Evolutionary conservation across 345 rosid species (phyloP), one percentile per base, ranked within the genome.

Genomic region (Gossypium stocksii): DNA sequence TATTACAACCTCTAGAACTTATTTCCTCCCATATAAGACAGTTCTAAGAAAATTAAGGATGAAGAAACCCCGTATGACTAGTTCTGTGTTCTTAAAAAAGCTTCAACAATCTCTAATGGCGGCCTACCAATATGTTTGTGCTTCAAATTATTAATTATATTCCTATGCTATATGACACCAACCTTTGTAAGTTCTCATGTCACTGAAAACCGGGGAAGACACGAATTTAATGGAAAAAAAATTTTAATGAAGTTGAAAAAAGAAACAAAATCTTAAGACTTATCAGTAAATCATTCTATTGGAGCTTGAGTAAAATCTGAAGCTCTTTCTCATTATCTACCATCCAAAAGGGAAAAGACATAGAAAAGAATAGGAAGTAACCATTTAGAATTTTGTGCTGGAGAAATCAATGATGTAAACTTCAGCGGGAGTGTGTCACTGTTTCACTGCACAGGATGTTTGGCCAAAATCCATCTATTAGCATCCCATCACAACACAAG

Each of bases 401-500:
- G 74, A 80, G 74, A 81, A 80, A 73, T 77, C 85, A 80, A 77
- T 82, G 80, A 81, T 81, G 82, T 76, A 82, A 75, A 82, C 69
- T 71, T 79, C 82, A 65, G 61, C 65, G 70, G 78, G 70, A 79
- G 74, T 22, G 77, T 53, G 73, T 80, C 74, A 83, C 77, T 74
- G 67, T 63, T 66, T 67, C 44, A 73, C 75, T 77, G 81, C 76
- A 73, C 52, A 68, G 48, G 81, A 64, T 66, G 71, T 81, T 65
- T 43, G 25, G 25, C 67, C 74, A 77, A 20, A 68, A 44, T 73
- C 76, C 72, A 73, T 51, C 67, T 77, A 78, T 80, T 83, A 93
- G 89, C 98, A 93, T 56, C 98, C 97, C 97, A 93, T 93, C 64
- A 93, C 97, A n/a, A 96, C 96, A 62, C 98, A 93, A 86, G 91